These are phyloP conservation scores for Pogostemon cablin DNA, from an alignment of 257 asterid species.

Conservation along the genomic window DNA sequence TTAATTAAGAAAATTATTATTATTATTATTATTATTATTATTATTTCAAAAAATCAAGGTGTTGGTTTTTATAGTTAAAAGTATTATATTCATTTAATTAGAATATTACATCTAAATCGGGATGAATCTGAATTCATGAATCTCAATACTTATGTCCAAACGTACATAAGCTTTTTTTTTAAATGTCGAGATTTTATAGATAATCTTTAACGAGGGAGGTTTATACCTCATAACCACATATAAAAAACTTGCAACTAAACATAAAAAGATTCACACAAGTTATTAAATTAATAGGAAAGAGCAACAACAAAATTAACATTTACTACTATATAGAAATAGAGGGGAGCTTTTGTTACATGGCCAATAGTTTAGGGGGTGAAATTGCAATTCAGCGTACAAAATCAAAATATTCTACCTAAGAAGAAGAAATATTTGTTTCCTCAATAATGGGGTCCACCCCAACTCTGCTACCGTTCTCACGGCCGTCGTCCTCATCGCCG, in stretches of 20 bases:
- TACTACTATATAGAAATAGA: not conserved
- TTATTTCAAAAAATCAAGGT: too few species aligned
- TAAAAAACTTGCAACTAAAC: not conserved
- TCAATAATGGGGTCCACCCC: slow-evolving; percentile 49
- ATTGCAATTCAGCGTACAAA: slow-evolving; percentile 8
- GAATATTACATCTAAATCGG: too few species aligned
- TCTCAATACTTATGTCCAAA: too few species aligned
- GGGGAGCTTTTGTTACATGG: slow-evolving; percentile 6
- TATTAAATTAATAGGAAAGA: not conserved
- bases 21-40: too few species aligned
- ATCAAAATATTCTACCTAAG: not conserved
- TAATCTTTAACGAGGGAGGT: too few species aligned
- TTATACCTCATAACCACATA: too few species aligned
- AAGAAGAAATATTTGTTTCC: slow-evolving; percentile 28
- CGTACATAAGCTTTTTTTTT: too few species aligned
- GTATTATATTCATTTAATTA: too few species aligned
- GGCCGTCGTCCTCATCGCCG: slow-evolving; percentile 33
- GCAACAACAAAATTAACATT: not conserved
- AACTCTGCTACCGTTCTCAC: slow-evolving; percentile 33
- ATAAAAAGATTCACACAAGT: not conserved
- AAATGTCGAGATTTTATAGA: too few species aligned
- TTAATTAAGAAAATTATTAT: too few species aligned
- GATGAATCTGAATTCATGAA: too few species aligned
- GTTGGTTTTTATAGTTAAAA: too few species aligned
- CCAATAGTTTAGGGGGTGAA: slow-evolving; percentile 4